Conservation (phyloP, 768 basidiomycete genomes). For the Boletus rubescentipes region DNA sequence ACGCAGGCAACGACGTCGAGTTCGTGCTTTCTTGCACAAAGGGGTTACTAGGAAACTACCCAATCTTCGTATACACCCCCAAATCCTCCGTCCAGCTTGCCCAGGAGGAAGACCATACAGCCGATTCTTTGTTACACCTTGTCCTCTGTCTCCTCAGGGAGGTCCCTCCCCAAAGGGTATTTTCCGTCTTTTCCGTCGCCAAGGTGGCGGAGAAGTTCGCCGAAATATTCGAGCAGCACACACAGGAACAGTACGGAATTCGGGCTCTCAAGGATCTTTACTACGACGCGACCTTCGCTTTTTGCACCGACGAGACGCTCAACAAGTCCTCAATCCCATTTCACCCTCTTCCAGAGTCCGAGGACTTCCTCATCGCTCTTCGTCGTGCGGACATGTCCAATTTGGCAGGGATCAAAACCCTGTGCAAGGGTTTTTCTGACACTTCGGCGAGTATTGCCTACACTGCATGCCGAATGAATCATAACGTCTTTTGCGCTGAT, state of each 20-base stretch:
- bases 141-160: conserved; percentile 37
- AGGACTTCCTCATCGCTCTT: conserved; percentile 25
- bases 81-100: conserved; percentile 40
- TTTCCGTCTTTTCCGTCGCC: conserved; percentile 64
- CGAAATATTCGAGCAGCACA: conserved; percentile 42
- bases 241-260: conserved; percentile 3
- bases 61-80: conserved; percentile 60
- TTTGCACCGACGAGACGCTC: conserved; percentile 50
- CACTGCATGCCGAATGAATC: background rate
- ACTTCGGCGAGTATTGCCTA: conserved; percentile 48
- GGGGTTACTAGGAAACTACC: conserved; percentile 57
- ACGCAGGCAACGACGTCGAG: conserved; percentile 9
- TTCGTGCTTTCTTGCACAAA: conserved; percentile 62
- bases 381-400: conserved; percentile 37
- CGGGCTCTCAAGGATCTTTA: conserved; percentile 44
- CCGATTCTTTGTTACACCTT: conserved; percentile 42
- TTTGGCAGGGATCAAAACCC: conserved; percentile 35
- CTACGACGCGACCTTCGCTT: conserved; percentile 59
- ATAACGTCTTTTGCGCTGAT: background rate
- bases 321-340: conserved; percentile 4
- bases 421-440: conserved; percentile 57
- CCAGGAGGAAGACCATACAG: conserved; percentile 20
- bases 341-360: conserved; percentile 1
- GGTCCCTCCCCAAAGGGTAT: conserved; percentile 46
- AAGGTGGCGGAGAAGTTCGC: conserved; percentile 47